Evolutionary conservation across 2,329 filamentous ascomycete species (phyloP), one percentile per base, ranked within the genome.

Genomic region (Alternaria brassicae): DNA sequence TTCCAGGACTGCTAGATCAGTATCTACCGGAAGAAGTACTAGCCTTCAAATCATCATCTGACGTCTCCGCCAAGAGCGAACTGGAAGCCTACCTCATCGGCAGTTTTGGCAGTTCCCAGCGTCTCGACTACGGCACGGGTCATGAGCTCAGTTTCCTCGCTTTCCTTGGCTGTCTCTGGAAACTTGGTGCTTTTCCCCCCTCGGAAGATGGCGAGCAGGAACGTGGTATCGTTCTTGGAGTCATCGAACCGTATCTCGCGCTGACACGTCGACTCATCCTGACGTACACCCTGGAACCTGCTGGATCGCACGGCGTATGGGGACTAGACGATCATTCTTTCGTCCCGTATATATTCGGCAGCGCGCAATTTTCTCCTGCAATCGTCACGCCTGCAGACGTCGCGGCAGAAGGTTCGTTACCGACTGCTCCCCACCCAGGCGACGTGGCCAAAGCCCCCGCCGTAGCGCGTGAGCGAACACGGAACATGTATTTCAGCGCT

Each of bases 311-410:
- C 74, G 95, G 95, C 3, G 95, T 99, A 19, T 99, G 95, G 95
- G 95, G 95, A 19, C 84, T 99, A n/a, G 95, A 99, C 75, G 95
- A 99, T 77, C 94, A 99, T 79, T 93, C 88, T 8, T 98, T 99
- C 76, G 78, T 95, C 25, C 91, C 95, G 0, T 99, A 98, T 77
- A 92, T 99, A 56, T 93, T 98, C 65, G 95, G 95, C 30, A 97
- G 93, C 2, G 93, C 95, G 0, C 95, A 99, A 75, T 83, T 96
- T 39, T 90, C 90, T 9, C 89, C 92, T 0, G 86, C 93, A 1
- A 91, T 97, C 64, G 62, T 58, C 1, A 80, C 82, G 1, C 77
- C 81, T 2, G 70, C 72, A 17, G 76, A 81, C 4, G 90, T 92
- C 70, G 92, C 91, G 0, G 83, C 87, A 1, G 92, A 96, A 78